Evolutionary conservation across 2,329 filamentous ascomycete genomes (phyloP).

Genomic region (Chalaropsis thielavioides): DNA sequence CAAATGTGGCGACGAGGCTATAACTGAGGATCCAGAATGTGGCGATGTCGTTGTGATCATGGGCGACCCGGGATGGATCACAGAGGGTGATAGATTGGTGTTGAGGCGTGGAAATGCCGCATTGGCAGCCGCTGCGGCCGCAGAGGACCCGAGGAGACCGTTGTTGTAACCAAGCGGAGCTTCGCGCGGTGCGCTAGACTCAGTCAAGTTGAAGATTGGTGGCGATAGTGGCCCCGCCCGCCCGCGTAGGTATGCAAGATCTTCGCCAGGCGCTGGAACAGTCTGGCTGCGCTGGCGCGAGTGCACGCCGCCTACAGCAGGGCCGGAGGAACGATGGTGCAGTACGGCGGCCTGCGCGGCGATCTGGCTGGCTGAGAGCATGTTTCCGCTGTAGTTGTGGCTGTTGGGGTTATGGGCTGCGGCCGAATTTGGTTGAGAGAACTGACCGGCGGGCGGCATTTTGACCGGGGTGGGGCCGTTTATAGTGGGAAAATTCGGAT

Average conservation of each 20-base stretch:
- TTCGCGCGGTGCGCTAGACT: constrained; percentile 48
- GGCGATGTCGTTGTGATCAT: constrained; percentile 2
- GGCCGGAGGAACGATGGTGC: constrained; percentile 35
- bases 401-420: neutral
- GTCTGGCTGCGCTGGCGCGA: constrained; percentile 60
- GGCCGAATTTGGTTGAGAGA: constrained; percentile 25
- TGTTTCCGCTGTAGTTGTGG: constrained; percentile 21
- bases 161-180: constrained; percentile 45
- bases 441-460: constrained; percentile 22
- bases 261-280: constrained; percentile 31
- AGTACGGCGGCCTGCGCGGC: constrained; percentile 66
- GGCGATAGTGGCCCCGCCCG: constrained; percentile 37
- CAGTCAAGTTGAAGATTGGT: constrained; percentile 48
- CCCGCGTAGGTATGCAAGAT: constrained; percentile 25
- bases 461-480: neutral
- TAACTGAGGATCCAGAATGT: neutral
- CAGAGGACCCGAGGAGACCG: constrained; percentile 45
- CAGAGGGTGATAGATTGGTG: constrained; percentile 5
- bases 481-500: constrained; percentile 39
- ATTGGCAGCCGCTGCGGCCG: constrained; percentile 58
- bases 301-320: constrained; percentile 26
- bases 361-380: constrained; percentile 56
- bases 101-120: constrained; percentile 49
- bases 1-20: constrained; percentile 33
- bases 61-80: neutral